Evolutionary conservation across 768 basidiomycete species (phyloP).

Genomic region (Termitomyces sp.): DNA sequence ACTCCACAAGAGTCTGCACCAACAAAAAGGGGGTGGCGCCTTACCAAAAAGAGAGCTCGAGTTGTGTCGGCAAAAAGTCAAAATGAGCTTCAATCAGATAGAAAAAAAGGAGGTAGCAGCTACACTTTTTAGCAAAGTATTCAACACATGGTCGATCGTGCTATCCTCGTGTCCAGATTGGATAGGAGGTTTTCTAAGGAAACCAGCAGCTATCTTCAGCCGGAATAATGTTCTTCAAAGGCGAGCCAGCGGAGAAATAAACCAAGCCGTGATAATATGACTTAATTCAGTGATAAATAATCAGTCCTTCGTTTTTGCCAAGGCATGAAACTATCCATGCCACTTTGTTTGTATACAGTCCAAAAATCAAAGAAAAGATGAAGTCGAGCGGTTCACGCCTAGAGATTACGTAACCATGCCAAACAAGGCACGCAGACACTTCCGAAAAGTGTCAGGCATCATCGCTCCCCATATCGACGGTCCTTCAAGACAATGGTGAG

Average conservation of each 20-base stretch:
- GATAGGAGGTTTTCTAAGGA: not conserved
- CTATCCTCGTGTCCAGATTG: not conserved
- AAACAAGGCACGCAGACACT: slow-evolving; percentile 36
- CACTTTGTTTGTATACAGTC: too few species aligned
- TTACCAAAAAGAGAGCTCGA: not conserved
- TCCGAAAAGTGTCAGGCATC: slow-evolving; percentile 14
- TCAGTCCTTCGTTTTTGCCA: not conserved
- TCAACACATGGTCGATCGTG: not conserved
- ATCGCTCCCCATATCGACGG: slow-evolving; percentile 34
- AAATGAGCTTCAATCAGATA: not conserved
- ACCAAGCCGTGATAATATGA: too few species aligned
- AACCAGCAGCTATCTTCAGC: not conserved
- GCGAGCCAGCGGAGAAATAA: not conserved
- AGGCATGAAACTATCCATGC: not conserved
- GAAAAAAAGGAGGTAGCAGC: too few species aligned
- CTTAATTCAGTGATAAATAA: too few species aligned
- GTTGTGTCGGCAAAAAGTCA: not conserved
- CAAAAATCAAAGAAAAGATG: too few species aligned
- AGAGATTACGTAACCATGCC: slow-evolving; percentile 24
- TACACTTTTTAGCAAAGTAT: not conserved
- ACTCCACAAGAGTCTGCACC: not conserved
- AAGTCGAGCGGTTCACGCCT: not conserved
- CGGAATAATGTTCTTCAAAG: not conserved
- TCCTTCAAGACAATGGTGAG: slow-evolving; percentile 39
- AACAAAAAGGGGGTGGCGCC: slow-evolving; percentile 5